A percentile compares a stretch with the other conserved stretches of the same genome.
phyloP scores from a whole-genome alignment of 2,329 filamentous ascomycete species.

The Botryotinia narcissicola region DNA sequence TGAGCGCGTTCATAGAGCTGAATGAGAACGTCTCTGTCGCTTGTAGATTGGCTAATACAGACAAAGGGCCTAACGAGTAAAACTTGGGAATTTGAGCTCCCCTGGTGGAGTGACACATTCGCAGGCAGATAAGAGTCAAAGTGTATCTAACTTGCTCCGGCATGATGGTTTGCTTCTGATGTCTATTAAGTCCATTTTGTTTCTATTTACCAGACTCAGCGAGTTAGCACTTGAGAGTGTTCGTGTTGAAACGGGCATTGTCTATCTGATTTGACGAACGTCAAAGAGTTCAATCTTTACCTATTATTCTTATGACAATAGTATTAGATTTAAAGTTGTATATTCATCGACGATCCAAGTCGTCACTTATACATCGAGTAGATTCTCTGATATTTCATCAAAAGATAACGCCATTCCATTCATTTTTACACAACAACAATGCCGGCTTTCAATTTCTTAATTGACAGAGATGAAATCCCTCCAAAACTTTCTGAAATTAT shows the following conservation, averaged over 20 bases:
- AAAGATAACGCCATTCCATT: too few species aligned
- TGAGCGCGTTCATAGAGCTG: not conserved
- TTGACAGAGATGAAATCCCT: not conserved
- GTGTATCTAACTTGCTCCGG: not conserved
- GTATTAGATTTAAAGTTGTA: not conserved
- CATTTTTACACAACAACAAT: too few species aligned
- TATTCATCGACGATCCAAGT: not conserved
- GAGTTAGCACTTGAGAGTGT: not conserved
- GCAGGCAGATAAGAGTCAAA: not conserved
- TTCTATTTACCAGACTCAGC: not conserved
- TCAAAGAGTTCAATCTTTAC: not conserved
- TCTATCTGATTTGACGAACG: not conserved
- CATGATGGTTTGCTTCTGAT: not conserved
- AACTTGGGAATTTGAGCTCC: fast-evolving
- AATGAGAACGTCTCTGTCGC: not conserved
- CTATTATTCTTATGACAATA: not conserved
- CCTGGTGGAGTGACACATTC: fast-evolving
- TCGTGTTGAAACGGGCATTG: not conserved
- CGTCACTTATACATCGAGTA: not conserved
- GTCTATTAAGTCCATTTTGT: fast-evolving
- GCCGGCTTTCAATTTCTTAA: not conserved
- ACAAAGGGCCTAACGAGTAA: not conserved
- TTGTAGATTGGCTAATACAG: not conserved
- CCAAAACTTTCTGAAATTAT: too few species aligned
- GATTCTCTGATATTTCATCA: too few species aligned